Evolutionary conservation across 495 filamentous ascomycete genomes (phyloP), one percentile per base, ranked within the genome.

Genomic region (Penicillium angulare): DNA sequence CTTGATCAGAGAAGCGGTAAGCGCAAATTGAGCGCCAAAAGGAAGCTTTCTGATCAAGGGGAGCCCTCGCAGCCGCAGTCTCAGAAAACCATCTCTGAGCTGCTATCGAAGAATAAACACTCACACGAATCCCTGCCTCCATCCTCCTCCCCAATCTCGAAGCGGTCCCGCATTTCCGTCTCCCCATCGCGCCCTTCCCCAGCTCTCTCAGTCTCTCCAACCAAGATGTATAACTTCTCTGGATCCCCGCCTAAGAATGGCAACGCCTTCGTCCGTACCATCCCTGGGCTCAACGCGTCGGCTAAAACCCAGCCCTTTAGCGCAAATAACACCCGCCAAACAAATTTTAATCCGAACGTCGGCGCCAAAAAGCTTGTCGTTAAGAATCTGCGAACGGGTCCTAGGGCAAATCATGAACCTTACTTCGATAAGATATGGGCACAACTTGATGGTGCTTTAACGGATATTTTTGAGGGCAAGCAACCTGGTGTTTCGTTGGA

Each of bases 321-420:
- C 23, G 20, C 58, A 17, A 44, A 56, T 21, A 41, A 26, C 21
- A 38, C 53, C 7, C 66, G 67, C 20, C 68, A 71, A 47, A 68
- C 57, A 53, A 71, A 69, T 39, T 74, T 74, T 46, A 71, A 68
- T 32, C 73, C 72, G 23, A 65, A 73, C 52, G 71, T 65, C 7
- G 87, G 87, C 17, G 77, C 88, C n/a, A 90, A 87, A 72, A 92
- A 85, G 68, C 79, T 98, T 9, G 78, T 86, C 1, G 85, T 97
- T 45, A 95, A 93, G 79, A 96, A 96, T 60, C 77, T 96, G 52
- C 82, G 86, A 24, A 77, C 76, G 3, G 67, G 79, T 1, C 66
- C 78, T 4, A 75, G 76, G 43, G 67, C 76, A 39, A 80, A 84
- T 54, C 79, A 85, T 27, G 78, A 82, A 53, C 75, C 80, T 43